Base-by-base conservation (phyloP, 257 asterid species). In the Jacaranda mimosifolia region DNA sequence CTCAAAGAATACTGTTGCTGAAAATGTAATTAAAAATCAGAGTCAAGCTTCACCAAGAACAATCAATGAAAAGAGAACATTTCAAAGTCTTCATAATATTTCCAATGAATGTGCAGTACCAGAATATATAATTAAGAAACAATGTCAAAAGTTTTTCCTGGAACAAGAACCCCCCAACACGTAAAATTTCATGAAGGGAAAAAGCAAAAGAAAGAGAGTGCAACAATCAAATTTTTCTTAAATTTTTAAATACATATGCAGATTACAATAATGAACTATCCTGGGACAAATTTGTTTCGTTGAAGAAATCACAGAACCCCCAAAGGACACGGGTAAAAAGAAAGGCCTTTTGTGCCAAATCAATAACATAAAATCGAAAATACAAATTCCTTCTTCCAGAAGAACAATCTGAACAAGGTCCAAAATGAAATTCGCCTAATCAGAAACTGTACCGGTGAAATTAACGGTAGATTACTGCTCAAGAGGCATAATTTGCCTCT, bases 1-100 rank as follows among this genome's bases (percentile, higher is more conserved):
- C 86, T 85, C 97, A 97, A 83, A 13, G 90, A 81, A 85, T 70
- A 86, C 70, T 79, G 87, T 80, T 77, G 77, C 97, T 89, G 98
- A 70, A 83, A 78, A 84, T 74, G 59, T 19, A 70, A 85, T 57
- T 59, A 21, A 57, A 68, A 52, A 82, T 77, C 72, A 71, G 40
- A 21, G 38, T 71, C 73, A 80, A 62, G 68, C 60, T 8, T 67
- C 45, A 75, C 70, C 71, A 68, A 57, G 26, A 79, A 73, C 52
- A 55, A 49, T 42, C 56, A 75, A 46, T 62, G 65, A n/a, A 9
- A 14, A 40, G 9, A 5, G 26, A 35, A 49, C 9, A 39, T 45
- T 57, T 60, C 48, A 19, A 38, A 51, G n/a, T 48, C 53, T 14
- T 62, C 46, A 35, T 21, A 15, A 39, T 15, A 4, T 17, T 17